phyloP scores from a whole-genome alignment of 257 asterid genomes.

The Petunia secreta region DNA sequence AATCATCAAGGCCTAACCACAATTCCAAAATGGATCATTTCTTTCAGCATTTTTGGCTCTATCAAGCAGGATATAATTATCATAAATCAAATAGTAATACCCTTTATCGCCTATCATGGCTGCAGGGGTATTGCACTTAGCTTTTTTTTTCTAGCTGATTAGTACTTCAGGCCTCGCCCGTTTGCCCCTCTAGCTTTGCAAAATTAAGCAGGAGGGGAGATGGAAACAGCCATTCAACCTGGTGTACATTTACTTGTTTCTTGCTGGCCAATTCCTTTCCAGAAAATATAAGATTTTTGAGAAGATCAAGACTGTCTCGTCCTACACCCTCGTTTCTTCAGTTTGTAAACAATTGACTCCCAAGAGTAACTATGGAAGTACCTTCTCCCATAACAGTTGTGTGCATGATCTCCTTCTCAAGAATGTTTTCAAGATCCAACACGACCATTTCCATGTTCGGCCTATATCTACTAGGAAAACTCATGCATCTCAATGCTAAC shows the following conservation, averaged over 20 bases:
- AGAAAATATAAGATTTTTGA: background rate
- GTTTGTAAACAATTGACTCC: slow-evolving; percentile 67
- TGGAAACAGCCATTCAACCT: background rate
- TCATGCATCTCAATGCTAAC: slow-evolving; percentile 53
- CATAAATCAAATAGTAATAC: background rate
- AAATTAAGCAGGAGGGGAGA: slow-evolving; percentile 13
- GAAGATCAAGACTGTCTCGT: background rate
- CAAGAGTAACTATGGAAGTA: slow-evolving; percentile 55
- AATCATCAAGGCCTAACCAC: slow-evolving; percentile 7
- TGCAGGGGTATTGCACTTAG: background rate
- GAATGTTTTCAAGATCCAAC: slow-evolving; percentile 59
- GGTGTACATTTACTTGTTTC: slow-evolving; percentile 18
- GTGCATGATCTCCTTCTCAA: slow-evolving; percentile 61
- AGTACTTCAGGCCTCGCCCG: background rate
- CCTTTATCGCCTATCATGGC: background rate
- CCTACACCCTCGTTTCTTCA: slow-evolving; percentile 15
- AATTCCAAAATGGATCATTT: slow-evolving; percentile 4
- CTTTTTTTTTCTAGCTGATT: too few relatives aligned
- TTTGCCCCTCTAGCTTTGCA: slow-evolving; percentile 5
- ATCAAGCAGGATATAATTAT: background rate
- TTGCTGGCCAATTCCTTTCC: background rate
- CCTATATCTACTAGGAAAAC: slow-evolving; percentile 52
- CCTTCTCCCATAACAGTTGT: slow-evolving; percentile 71
- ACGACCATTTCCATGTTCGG: slow-evolving; percentile 56
- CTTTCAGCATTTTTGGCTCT: background rate